phyloP scores from a whole-genome alignment of 176 grass and related monocot species.

The Cenchrus americanus region DNA sequence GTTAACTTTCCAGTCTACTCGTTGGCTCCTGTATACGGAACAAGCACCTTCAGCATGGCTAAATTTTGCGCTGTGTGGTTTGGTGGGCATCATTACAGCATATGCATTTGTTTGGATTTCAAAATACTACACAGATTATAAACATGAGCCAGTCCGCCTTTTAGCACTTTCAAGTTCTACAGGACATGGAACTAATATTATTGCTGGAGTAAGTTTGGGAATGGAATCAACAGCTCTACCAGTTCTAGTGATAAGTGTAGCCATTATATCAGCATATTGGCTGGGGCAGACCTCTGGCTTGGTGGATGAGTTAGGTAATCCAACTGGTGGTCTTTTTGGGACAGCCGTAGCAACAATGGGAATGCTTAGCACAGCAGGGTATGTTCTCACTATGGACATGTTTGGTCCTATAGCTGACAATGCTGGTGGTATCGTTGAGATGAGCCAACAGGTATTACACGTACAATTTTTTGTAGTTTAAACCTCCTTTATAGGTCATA shows the following conservation, averaged over 20 bases:
- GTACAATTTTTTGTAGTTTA: conserved; percentile 13
- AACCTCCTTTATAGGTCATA: conserved; percentile 27
- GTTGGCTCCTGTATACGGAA: conserved; percentile 98
- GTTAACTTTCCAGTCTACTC: conserved; percentile 73
- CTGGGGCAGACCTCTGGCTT: conserved; percentile 89
- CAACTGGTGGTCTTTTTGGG: conserved; percentile 94
- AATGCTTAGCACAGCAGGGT: conserved; percentile 97
- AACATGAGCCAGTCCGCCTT: conserved; percentile 78
- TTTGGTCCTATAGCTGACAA: conserved; percentile 99
- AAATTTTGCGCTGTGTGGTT: conserved; percentile 91
- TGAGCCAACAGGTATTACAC: conserved; percentile 86
- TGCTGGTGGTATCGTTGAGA: conserved; percentile 99
- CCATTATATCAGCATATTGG: conserved; percentile 90
- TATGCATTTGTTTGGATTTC: conserved; percentile 97
- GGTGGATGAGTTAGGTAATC: conserved; percentile 75
- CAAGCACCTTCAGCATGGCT: conserved; percentile 98
- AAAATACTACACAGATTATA: conserved; percentile 99
- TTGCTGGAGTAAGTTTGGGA: conserved; percentile 93
- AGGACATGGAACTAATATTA: conserved; percentile 98
- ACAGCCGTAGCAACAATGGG: conserved; percentile 99
- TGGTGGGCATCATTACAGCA: conserved; percentile 93
- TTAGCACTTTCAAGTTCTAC: conserved; percentile 91
- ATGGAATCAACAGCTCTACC: conserved; percentile 94
- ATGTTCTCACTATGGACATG: conserved; percentile 99
- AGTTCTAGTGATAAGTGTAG: conserved; percentile 88